Conservation (phyloP, 352 stramenopile genomes). For the Peronosclerospora sorghi region DNA sequence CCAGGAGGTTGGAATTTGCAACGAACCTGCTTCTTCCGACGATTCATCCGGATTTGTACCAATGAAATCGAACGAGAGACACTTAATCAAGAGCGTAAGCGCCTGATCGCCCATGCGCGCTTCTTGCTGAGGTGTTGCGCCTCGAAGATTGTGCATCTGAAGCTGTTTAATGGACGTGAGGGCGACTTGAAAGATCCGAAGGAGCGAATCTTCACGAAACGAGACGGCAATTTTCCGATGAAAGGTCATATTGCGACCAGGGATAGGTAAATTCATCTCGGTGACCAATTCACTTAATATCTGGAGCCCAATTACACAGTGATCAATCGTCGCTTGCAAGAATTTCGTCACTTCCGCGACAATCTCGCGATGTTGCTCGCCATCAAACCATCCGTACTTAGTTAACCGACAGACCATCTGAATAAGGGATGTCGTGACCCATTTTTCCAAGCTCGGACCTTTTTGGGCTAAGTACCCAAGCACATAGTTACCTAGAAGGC, state of each 20-base stretch:
- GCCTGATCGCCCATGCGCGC: slow-evolving; percentile 89
- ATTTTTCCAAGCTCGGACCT: slow-evolving; percentile 89
- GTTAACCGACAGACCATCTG: slow-evolving; percentile 97
- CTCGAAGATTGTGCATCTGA: slow-evolving; percentile 83
- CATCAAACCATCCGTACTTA: slow-evolving; percentile 99
- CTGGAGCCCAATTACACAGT: slow-evolving; percentile 96
- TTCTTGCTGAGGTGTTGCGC: slow-evolving; percentile 81
- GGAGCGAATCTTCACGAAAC: slow-evolving; percentile 94
- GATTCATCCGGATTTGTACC: slow-evolving; percentile 97
- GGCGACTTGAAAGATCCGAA: slow-evolving; percentile 93
- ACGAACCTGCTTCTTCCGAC: slow-evolving; percentile 93
- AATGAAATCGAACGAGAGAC: slow-evolving; percentile 98
- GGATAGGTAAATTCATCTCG: slow-evolving; percentile 94
- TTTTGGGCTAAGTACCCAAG: slow-evolving; percentile 95
- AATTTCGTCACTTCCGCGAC: slow-evolving; percentile 98
- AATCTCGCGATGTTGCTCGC: slow-evolving; percentile 93
- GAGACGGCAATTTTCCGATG: slow-evolving; percentile 96
- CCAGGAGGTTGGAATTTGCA: slow-evolving; percentile 97
- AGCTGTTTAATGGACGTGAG: slow-evolving; percentile 94
- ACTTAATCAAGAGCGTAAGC: slow-evolving; percentile 89
- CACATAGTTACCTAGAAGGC: slow-evolving; percentile 95
- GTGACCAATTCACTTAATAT: slow-evolving; percentile 97
- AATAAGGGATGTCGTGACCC: slow-evolving; percentile 92
- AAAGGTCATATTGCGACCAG: slow-evolving; percentile 91
- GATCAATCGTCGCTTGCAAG: slow-evolving; percentile 92